Percentiles rank a stretch among this genome's conserved stretches.
Evolutionary conservation across 345 rosid species (phyloP).

Genomic region (Gossypium ekmanianum): DNA sequence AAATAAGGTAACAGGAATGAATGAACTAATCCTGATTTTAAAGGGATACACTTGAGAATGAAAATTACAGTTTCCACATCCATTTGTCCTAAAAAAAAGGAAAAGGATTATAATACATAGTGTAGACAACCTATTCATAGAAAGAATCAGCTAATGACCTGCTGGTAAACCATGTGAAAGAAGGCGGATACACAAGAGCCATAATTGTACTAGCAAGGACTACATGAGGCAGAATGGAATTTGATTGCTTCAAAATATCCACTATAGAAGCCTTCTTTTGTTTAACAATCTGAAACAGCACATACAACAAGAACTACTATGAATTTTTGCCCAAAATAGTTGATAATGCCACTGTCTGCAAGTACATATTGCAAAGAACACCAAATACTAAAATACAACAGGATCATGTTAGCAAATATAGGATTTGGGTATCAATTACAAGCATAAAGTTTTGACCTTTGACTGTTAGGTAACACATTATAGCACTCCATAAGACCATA

Average conservation of each 20-base stretch:
- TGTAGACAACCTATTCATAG: slow-evolving; percentile 1
- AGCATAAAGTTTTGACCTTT: slow-evolving; percentile 8
- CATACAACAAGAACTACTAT: slow-evolving; percentile 8
- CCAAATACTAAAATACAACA: background rate
- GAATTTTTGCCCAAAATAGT: background rate
- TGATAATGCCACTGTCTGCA: background rate
- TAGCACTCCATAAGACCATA: background rate
- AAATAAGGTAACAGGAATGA: background rate
- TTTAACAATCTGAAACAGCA: slow-evolving; percentile 32
- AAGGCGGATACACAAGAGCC: slow-evolving; percentile 90
- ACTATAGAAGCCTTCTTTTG: slow-evolving; percentile 36
- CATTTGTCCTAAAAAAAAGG: background rate
- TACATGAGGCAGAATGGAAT: slow-evolving; percentile 77
- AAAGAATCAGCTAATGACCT: slow-evolving; percentile 39
- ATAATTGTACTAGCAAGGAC: slow-evolving; percentile 78
- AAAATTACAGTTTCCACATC: background rate
- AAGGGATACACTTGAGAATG: background rate
- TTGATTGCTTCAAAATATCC: slow-evolving; percentile 65
- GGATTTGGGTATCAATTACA: background rate
- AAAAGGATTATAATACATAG: background rate
- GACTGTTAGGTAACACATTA: background rate
- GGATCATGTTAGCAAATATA: slow-evolving; percentile 9
- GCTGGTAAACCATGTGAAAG: slow-evolving; percentile 93
- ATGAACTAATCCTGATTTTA: background rate
- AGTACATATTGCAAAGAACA: background rate